Evolutionary conservation across 2,329 filamentous ascomycete genomes (phyloP).

Genomic region (Epichloe scottii): DNA sequence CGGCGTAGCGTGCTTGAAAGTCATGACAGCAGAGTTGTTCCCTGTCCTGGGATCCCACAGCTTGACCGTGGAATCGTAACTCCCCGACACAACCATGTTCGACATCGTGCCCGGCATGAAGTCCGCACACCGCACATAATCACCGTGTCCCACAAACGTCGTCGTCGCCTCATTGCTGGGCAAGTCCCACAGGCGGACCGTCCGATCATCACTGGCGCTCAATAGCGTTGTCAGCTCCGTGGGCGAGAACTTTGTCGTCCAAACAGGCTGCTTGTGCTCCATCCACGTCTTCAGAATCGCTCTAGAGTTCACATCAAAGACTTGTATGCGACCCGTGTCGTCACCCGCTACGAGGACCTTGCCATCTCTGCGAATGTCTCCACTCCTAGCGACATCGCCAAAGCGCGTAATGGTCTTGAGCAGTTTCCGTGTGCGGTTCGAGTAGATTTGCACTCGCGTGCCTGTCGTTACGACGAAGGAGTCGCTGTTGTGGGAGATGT

Average conservation of each 20-base stretch:
- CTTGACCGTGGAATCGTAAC: conserved; percentile 87
- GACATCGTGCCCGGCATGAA: conserved; percentile 68
- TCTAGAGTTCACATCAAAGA: conserved; percentile 80
- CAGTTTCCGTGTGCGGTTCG: conserved; percentile 78
- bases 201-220: conserved; percentile 84
- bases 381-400: conserved; percentile 79
- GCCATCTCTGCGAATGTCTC: conserved; percentile 79
- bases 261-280: conserved; percentile 87
- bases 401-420: conserved; percentile 92
- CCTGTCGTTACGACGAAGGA: conserved; percentile 91
- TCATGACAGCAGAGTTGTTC: conserved; percentile 60
- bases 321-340: conserved; percentile 83
- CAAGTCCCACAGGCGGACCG: conserved; percentile 88
- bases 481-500: conserved; percentile 68
- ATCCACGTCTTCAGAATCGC: conserved; percentile 94
- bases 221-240: conserved; percentile 75
- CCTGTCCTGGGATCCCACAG: conserved; percentile 82
- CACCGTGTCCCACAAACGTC: conserved; percentile 74
- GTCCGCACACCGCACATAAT: conserved; percentile 79
- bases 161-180: conserved; percentile 64
- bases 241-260: conserved; percentile 85
- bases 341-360: conserved; percentile 84
- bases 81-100: conserved; percentile 75
- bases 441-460: conserved; percentile 86
- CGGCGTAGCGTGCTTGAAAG: conserved; percentile 85